These are phyloP conservation scores for Elaeagnus macrophylla DNA, from an alignment of 306 rosid genomes.

Conservation along the genomic window DNA sequence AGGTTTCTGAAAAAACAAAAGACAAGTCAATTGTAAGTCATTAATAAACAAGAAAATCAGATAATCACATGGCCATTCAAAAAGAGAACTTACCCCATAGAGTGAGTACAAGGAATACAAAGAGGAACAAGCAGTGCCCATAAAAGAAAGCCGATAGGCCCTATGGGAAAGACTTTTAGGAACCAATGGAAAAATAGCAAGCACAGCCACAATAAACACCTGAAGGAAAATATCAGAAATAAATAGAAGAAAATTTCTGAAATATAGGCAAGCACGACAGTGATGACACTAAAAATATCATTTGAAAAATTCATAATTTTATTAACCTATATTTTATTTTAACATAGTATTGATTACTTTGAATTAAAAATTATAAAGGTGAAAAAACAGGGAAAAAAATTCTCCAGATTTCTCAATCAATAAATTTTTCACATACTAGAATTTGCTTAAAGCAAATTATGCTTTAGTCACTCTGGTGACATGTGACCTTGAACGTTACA, in stretches of 20 bases:
- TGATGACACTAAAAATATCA: background rate
- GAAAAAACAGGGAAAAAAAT: background rate
- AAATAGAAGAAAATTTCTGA: background rate
- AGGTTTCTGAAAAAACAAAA: constrained; percentile 57
- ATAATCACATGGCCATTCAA: background rate
- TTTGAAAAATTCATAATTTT: background rate
- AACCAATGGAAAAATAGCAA: constrained; percentile 73
- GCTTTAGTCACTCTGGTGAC: background rate
- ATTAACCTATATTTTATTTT: background rate
- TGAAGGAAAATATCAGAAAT: constrained; percentile 23
- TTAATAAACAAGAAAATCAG: background rate
- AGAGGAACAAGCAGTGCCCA: constrained; percentile 84
- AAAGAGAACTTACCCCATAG: constrained; percentile 55
- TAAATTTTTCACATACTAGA: background rate
- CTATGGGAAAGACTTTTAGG: constrained; percentile 69
- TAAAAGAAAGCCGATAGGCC: constrained; percentile 79
- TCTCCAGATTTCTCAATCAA: too few species aligned
- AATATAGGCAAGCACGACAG: constrained; percentile 4
- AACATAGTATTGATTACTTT: background rate
- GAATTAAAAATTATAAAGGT: background rate
- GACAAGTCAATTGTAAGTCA: constrained; percentile 13
- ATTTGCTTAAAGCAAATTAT: background rate
- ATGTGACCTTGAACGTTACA: background rate
- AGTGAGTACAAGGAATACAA: constrained; percentile 62
- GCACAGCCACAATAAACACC: constrained; percentile 86